Evolutionary conservation across 768 basidiomycete genomes (phyloP), one percentile per base, ranked within the genome.

Genomic region (Pisolithus microcarpus): DNA sequence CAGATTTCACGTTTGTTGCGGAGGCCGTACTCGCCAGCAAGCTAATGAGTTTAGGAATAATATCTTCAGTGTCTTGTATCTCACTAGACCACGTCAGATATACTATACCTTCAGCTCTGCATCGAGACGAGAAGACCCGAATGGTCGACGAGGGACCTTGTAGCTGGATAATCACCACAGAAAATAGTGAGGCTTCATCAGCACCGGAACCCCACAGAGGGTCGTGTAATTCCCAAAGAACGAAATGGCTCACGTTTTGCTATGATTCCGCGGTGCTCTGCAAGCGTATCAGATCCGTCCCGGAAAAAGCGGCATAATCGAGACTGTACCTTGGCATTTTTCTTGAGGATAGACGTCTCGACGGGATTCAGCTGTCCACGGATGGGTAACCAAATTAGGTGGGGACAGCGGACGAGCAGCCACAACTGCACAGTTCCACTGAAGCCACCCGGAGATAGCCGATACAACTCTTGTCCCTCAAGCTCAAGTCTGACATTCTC

Each of bases 1-100:
- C 95, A 99, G 78, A 98, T 96, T 77, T 99, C 96, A 70, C 95
- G 89, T 81, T 99, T 99, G 89, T 97, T 98, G 72, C 94, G 90
- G 70, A 98, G 91, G 71, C 96, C 96, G 79, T 94, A 98, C 76
- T 99, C 96, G 74, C 96, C 95, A 49, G 94, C 95, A 73, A 98
- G 94, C 95, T 96, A 62, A 48, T 15, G 39, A 36, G 23, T 37
- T 47, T 46, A 48, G 46, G 43, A n/a, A 36, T 52, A 28, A 47
- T 4, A 43, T 16, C 15, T 28, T 23, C 3, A 21, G 43, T 7
- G 26, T n/a, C 38, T 28, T 11, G 37, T 44, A 23, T 30, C 53
- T 46, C 13, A 13, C n/a, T 7, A 46, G 4, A 36, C 37, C 37
- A 4, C 21, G n/a, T 5, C 9, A 23, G 24, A 21, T 24, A 16